phyloP scores from a whole-genome alignment of 305 asterid species.

The Striga hermonthica region DNA sequence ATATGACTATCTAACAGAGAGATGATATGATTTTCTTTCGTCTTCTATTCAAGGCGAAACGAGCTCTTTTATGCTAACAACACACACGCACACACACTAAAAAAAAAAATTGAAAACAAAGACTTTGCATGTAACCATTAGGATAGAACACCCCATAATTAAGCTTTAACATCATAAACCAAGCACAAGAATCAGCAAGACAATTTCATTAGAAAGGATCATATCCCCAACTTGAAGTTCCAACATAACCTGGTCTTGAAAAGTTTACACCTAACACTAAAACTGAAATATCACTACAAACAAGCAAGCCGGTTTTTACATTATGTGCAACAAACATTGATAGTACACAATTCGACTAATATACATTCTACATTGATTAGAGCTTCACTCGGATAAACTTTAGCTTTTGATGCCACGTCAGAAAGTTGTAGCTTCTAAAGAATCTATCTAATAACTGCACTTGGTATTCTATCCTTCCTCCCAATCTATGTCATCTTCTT shows the following conservation, averaged over 20 bases:
- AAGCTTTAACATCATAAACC: no score
- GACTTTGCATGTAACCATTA: no score
- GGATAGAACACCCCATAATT: no score
- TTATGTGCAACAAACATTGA: slow-evolving; percentile 5
- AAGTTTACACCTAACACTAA: slow-evolving; percentile 14
- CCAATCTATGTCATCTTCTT: slow-evolving; percentile 71
- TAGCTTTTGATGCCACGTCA: slow-evolving; percentile 20
- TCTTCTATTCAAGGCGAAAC: no score
- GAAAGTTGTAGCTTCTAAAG: slow-evolving; percentile 21
- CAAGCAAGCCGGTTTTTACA: background rate
- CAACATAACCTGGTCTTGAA: background rate
- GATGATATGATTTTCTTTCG: no score
- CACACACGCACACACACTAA: no score
- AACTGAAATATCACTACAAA: slow-evolving; percentile 14
- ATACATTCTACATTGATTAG: slow-evolving; percentile 28
- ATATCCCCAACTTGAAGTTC: background rate
- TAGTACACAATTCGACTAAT: slow-evolving; percentile 13
- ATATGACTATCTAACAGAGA: no score
- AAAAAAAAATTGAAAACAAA: no score
- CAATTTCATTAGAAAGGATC: background rate
- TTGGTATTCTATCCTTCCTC: slow-evolving; percentile 59
- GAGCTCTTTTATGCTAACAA: no score
- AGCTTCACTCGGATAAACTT: slow-evolving; percentile 12
- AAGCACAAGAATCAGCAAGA: no score
- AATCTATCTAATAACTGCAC: background rate